Base-by-base conservation (phyloP, 768 basidiomycete genomes). In the Lentinula aciculospora region DNA sequence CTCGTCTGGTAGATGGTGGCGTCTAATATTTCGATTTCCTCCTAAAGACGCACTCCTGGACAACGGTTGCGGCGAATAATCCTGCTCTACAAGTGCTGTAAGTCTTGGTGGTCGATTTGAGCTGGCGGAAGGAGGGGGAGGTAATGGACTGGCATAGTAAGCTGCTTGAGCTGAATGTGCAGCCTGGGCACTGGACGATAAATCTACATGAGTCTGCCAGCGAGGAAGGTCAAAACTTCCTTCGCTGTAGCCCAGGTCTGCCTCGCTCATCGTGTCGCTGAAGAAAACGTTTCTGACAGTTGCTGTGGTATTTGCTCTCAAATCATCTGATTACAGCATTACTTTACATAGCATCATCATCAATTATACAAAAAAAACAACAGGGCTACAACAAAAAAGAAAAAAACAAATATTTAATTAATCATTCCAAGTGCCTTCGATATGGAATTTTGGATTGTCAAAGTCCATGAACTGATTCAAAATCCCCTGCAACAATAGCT, bases 161-260 rank as follows among this genome's bases (percentile, higher is more conserved):
- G 84, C 73, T 9, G 32, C 32, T 40, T 69, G 82, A 36, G 79
- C 82, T 10, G 84, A 75, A 72, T 86, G 84, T 0, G 83, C 80
- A 23, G 84, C 58, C 64, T 71, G 63, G 55, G 71, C 64, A 36
- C 73, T 61, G 78, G 81, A 64, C 66, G 73, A 61, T 69, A 76
- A 58, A 83, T 94, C 67, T 72, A 77, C 64, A 83, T 78, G 70
- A 78, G 85, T 62, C 77, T 73, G 85, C 87, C 81, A 83, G 82
- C 81, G 64, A 79, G 85, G 79, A 81, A 98, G 65, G 74, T 89
- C 88, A 74, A 89, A 92, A 74, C 82, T 83, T 27, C 51, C 51
- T 53, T 53, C 51, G 51, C 21, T 53, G 51, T 53, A 53, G 51
- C 51, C 51, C 51, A 53, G 51, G 51, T 53, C 51, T 36, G 51